Conservation (phyloP, 2,329 filamentous ascomycete genomes). For the Penicillium occitanis region DNA sequence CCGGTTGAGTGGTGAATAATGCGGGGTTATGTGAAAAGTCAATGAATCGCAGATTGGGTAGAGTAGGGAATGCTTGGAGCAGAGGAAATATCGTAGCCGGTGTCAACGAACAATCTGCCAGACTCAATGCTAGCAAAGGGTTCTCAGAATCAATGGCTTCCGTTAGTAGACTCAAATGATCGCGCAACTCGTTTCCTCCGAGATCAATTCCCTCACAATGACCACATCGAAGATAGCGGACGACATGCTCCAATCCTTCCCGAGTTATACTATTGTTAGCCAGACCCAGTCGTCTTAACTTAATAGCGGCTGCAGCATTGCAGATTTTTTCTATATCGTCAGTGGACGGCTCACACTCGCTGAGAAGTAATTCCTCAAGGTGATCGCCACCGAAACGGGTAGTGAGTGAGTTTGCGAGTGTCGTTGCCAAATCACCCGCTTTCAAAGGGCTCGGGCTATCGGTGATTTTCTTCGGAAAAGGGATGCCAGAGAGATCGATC, state of each 20-base stretch:
- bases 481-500: conserved; percentile 81
- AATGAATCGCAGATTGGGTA: conserved; percentile 78
- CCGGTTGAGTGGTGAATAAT: conserved; percentile 73
- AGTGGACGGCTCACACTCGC: conserved; percentile 71
- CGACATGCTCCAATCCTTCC: conserved; percentile 72
- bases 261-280: conserved; percentile 77
- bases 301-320: conserved; percentile 77
- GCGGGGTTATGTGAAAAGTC: conserved; percentile 87
- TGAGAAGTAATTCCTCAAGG: conserved; percentile 79
- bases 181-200: conserved; percentile 73
- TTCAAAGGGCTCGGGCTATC: conserved; percentile 27
- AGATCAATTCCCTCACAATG: conserved; percentile 86
- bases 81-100: conserved; percentile 71
- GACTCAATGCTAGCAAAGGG: conserved; percentile 74
- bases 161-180: conserved; percentile 49
- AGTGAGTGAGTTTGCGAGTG: conserved; percentile 72
- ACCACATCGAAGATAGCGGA: conserved; percentile 71
- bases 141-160: conserved; percentile 45
- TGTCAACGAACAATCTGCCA: conserved; percentile 80
- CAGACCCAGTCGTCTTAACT: conserved; percentile 75
- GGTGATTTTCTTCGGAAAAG: conserved; percentile 60
- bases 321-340: conserved; percentile 72
- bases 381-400: conserved; percentile 73
- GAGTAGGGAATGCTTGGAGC: conserved; percentile 68
- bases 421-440: conserved; percentile 57